These are phyloP conservation scores for Xylariomycetidae sp. DNA, from an alignment of 2,329 filamentous ascomycete species.

Conservation along the genomic window DNA sequence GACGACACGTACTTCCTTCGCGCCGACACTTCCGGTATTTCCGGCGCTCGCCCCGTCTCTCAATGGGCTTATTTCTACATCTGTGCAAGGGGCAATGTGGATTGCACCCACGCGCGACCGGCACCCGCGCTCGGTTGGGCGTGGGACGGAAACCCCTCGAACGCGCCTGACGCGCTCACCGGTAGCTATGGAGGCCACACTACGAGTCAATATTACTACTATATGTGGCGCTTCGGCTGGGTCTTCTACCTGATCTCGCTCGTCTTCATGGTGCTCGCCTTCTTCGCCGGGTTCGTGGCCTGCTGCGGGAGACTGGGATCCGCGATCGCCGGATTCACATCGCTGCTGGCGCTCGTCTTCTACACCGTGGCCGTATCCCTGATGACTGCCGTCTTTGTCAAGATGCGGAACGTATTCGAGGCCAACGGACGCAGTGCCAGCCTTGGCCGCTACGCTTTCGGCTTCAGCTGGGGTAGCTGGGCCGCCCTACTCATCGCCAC, in stretches of 20 bases:
- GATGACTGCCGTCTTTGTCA: conserved; percentile 69
- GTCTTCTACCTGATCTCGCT: conserved; percentile 83
- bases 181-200: conserved; percentile 52
- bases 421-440: conserved; percentile 49
- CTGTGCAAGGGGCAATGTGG: conserved; percentile 59
- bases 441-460: conserved; percentile 66
- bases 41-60: conserved; percentile 60
- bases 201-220: conserved; percentile 63
- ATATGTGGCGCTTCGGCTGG: conserved; percentile 88
- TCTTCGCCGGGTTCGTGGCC: conserved; percentile 65
- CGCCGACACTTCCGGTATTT: conserved; percentile 69
- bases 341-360: conserved; percentile 62
- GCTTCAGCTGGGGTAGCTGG: conserved; percentile 71
- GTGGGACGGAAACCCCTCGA: conserved; percentile 45
- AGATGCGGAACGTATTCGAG: conserved; percentile 63
- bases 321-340: conserved; percentile 57
- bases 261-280: conserved; percentile 67
- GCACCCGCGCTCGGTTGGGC: conserved; percentile 71
- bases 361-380: conserved; percentile 61
- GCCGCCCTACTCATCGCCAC: conserved; percentile 61
- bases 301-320: conserved; percentile 68
- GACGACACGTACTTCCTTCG: conserved; percentile 81
- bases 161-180: conserved; percentile 40
- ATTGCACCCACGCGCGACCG: conserved; percentile 60
- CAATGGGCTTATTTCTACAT: conserved; percentile 92